phyloP scores from a whole-genome alignment of 2,329 filamentous ascomycete species.

The Chrysoporthe puriensis region DNA sequence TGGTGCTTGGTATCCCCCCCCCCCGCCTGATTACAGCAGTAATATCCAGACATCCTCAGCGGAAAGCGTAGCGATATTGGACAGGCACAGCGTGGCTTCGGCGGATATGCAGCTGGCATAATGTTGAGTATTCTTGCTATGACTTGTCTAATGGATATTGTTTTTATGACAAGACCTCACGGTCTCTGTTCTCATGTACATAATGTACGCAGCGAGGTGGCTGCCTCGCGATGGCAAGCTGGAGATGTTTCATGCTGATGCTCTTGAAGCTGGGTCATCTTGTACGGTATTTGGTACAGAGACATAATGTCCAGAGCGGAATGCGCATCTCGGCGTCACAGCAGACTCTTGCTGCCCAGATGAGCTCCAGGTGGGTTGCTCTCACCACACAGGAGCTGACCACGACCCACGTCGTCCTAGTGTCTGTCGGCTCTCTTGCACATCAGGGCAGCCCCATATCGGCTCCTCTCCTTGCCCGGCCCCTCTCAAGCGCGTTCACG shows the following conservation, averaged over 20 bases:
- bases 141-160: not conserved
- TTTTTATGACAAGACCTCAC: not conserved
- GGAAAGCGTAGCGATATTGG: not conserved
- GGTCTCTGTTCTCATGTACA: not conserved
- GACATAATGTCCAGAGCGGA: not conserved
- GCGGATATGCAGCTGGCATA: not conserved
- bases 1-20: not conserved
- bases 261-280: not conserved
- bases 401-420: not conserved
- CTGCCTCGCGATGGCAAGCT: not conserved
- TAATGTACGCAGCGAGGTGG: not conserved
- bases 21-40: not conserved
- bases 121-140: not conserved
- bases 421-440: not conserved
- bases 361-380: not conserved
- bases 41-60: not conserved
- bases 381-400: not conserved
- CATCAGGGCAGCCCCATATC: slow-evolving; percentile 5
- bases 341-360: not conserved
- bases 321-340: not conserved
- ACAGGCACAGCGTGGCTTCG: not conserved
- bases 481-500: slow-evolving; percentile 69
- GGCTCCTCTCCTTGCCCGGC: slow-evolving; percentile 10
- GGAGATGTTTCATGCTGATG: not conserved
- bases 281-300: not conserved